Conservation (phyloP, 2,329 filamentous ascomycete genomes). For the Chaetomium olivaceum region DNA sequence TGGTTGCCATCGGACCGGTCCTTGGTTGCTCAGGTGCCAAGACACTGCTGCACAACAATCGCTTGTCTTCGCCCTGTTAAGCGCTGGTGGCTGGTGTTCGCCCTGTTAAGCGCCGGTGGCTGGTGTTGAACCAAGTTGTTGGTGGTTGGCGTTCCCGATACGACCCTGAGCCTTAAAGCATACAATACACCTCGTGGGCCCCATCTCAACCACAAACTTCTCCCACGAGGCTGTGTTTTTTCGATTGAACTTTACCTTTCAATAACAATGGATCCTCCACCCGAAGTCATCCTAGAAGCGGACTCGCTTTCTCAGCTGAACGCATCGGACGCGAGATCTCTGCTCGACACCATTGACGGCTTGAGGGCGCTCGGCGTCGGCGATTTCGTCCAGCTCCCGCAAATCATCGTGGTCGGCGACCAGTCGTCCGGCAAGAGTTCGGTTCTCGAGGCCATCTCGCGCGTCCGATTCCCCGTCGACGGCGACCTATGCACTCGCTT, state of each 20-base stretch:
- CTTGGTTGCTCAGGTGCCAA: neutral
- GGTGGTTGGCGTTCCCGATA: neutral
- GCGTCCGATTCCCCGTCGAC: constrained; percentile 28
- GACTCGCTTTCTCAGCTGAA: constrained; percentile 8
- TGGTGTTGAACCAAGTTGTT: neutral
- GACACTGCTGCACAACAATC: too few relatives aligned
- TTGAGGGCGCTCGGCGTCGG: constrained; percentile 19
- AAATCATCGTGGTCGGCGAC: constrained; percentile 31
- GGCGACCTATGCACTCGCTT: constrained; percentile 29
- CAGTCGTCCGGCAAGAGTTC: constrained; percentile 31
- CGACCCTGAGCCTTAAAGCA: neutral
- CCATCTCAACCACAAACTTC: neutral
- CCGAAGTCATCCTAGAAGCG: neutral
- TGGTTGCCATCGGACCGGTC: too few relatives aligned
- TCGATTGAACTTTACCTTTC: neutral
- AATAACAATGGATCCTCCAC: neutral
- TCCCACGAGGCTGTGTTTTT: neutral
- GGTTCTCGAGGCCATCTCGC: constrained; percentile 31
- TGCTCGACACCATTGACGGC: constrained; percentile 28
- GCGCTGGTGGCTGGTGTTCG: neutral
- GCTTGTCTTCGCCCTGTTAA: neutral
- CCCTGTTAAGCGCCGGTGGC: neutral
- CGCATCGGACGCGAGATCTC: constrained; percentile 8
- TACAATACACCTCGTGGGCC: too few relatives aligned
- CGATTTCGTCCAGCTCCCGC: constrained; percentile 23